A percentile compares a stretch with the other conserved stretches of the same genome.
phyloP scores from a whole-genome alignment of 176 grass and related monocot genomes.

The Rhynchospora tenuis region DNA sequence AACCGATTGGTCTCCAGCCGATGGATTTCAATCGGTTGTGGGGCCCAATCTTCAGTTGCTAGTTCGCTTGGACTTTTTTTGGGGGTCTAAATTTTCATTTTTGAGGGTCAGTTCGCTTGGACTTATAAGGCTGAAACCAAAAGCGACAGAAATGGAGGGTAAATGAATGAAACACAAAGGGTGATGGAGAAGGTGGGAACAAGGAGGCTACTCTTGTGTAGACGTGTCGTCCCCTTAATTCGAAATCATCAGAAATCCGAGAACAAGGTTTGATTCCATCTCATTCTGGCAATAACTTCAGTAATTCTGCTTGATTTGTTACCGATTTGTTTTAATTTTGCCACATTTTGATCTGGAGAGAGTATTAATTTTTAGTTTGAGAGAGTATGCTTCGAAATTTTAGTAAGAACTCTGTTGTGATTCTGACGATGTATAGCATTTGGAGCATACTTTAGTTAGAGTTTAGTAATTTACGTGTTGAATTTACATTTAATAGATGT shows the following conservation, averaged over 20 bases:
- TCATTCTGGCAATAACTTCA: neutral
- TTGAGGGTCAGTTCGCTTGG: no score
- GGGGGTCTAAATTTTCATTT: no score
- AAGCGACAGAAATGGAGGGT: neutral
- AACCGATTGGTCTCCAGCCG: neutral
- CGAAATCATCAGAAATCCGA: neutral
- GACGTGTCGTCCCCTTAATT: neutral
- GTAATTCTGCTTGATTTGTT: neutral
- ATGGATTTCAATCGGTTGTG: neutral
- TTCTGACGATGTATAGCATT: conserved; percentile 3
- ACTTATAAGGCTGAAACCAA: no score
- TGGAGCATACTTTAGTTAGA: neutral
- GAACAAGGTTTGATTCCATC: neutral
- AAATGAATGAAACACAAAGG: neutral
- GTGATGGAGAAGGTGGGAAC: conserved; percentile 1
- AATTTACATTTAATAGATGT: neutral
- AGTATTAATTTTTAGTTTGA: neutral
- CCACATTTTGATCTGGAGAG: neutral
- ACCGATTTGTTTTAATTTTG: neutral
- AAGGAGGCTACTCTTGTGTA: neutral
- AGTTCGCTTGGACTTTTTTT: no score
- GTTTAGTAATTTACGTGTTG: neutral
- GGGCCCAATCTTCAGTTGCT: neutral
- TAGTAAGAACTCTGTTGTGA: neutral
- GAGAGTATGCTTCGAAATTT: neutral